These are phyloP conservation scores for Russula abietina DNA, from an alignment of 768 basidiomycete genomes.

Conservation along the genomic window DNA sequence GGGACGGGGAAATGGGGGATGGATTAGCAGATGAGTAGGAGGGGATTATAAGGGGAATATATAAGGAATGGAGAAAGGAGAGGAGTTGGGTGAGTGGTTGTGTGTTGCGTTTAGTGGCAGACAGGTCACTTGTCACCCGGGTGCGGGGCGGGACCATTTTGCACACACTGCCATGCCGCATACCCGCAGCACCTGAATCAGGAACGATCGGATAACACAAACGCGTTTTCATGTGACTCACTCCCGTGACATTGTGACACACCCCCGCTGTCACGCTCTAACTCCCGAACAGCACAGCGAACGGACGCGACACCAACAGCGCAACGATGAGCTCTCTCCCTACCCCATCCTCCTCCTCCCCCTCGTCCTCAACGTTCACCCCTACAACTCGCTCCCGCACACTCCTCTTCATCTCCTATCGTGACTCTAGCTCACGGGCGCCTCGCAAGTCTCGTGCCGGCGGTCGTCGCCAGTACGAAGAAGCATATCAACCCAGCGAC, in stretches of 20 bases:
- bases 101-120: constrained; percentile 5
- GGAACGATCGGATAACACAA: constrained; percentile 23
- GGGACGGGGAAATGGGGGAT: constrained; percentile 6
- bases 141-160: not conserved
- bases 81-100: constrained; percentile 12
- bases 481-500: constrained; percentile 46
- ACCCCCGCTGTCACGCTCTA: not conserved
- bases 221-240: not conserved
- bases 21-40: constrained; percentile 19
- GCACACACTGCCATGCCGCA: not conserved
- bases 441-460: constrained; percentile 35
- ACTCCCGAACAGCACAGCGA: not conserved
- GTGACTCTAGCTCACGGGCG: constrained; percentile 63
- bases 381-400: constrained; percentile 80
- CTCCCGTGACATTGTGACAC: not conserved
- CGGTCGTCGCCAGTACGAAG: constrained; percentile 38
- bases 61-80: constrained; percentile 19
- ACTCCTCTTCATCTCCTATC: constrained; percentile 87
- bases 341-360: constrained; percentile 34
- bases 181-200: not conserved
- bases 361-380: constrained; percentile 28
- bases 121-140: constrained; percentile 4
- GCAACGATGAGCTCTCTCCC: constrained; percentile 25
- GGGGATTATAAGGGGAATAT: constrained; percentile 21
- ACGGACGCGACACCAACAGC: not conserved